Base-by-base conservation (phyloP, 305 asterid genomes). In the Rubia occidens region DNA sequence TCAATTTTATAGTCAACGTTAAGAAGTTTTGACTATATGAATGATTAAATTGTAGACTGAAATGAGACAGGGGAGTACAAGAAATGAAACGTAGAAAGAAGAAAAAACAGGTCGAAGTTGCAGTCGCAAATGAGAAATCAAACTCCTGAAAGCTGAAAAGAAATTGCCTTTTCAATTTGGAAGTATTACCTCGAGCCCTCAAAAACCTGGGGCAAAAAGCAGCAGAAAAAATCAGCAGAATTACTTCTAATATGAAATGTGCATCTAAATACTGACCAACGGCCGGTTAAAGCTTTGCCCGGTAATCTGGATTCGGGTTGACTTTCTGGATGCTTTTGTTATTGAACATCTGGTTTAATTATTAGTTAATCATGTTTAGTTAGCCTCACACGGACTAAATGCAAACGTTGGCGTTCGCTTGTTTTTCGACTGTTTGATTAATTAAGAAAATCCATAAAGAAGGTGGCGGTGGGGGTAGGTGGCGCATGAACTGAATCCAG, bases 101-200 rank as follows among this genome's bases (percentile, higher is more conserved):
- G 37, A 7, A 55, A 39, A 6, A 39, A 32, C 44, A 49, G 54
- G 29, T 39, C 10, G 10, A n/a, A 43, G 11, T 32, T 43, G 67
- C 20, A 44, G 44, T 6, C 5, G 15, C 4, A 49, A 49, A 7
- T 14, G 55, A 15, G 17, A 49, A 40, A 40, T 4, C 0, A 49
- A 49, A 49, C 55, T 14, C 17, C 7, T 49, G 20, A 14, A 49
- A 1, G 4, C 4, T 15, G 6, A 1, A 15, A 15, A 51, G 20
- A 51, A 51, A 15, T 15, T 15, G 8, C 20, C 0, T 1, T 60
- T 66, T 67, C 20, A 17, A 42, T 53, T 62, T 42, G 69, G 66
- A 72, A 53, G 70, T 39, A 66, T 53, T 47, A 10, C 64, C 70
- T 76, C 80, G 80, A 76, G 80, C 76, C 66, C 80, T 76, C 67